Evolutionary conservation across 257 asterid genomes (phyloP).

Genomic region (Cinchona pubescens): DNA sequence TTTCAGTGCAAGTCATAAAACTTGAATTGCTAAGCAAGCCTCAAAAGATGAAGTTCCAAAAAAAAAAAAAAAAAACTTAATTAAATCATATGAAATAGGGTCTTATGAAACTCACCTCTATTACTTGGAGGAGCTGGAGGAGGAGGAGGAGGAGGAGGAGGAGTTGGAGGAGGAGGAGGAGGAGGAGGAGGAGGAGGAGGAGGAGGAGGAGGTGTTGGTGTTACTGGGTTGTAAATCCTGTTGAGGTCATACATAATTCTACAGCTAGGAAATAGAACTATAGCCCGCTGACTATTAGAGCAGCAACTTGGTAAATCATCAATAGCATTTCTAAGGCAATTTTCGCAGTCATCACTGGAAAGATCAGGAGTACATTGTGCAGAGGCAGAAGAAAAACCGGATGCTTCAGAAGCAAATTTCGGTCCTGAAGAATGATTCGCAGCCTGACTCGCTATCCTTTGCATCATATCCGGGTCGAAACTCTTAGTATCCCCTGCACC

Average conservation of each 20-base stretch:
- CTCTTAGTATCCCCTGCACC: neutral
- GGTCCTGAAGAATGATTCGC: neutral
- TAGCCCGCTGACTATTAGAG: neutral
- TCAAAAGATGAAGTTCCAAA: no score
- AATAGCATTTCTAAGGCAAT: slow-evolving; percentile 9
- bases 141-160: neutral
- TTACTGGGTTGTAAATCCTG: neutral
- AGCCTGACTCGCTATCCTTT: neutral
- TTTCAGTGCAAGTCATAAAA: no score
- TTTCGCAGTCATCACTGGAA: neutral
- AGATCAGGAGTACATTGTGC: slow-evolving; percentile 33
- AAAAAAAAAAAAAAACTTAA: no score
- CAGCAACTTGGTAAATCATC: neutral
- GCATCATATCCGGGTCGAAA: neutral
- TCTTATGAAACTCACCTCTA: neutral
- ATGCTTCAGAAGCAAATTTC: slow-evolving; percentile 8
- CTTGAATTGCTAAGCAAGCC: no score
- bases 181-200: neutral
- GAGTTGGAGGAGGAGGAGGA: neutral
- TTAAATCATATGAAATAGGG: no score
- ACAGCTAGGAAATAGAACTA: slow-evolving; percentile 19
- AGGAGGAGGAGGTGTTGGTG: neutral
- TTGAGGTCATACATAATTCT: slow-evolving; percentile 16
- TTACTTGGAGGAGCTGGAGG: neutral
- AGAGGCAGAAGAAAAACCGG: neutral